phyloP scores from a whole-genome alignment of 257 asterid species.

The Plantago elongata region DNA sequence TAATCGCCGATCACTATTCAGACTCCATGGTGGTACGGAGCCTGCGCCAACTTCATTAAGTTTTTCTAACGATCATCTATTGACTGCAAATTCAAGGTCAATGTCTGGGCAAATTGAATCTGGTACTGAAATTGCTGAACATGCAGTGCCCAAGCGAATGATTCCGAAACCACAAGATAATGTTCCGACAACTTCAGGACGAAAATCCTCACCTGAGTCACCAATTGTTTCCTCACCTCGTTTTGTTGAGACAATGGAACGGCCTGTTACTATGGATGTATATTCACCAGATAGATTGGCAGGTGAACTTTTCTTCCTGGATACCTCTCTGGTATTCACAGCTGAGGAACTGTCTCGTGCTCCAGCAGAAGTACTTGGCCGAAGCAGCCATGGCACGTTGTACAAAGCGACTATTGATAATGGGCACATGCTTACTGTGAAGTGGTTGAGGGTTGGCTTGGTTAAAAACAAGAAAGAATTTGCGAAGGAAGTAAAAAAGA shows the following conservation, averaged over 20 bases:
- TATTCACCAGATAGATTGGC: constrained; percentile 87
- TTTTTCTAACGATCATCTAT: constrained; percentile 78
- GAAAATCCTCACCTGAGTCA: constrained; percentile 73
- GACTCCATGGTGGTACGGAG: constrained; percentile 46
- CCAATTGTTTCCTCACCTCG: constrained; percentile 72
- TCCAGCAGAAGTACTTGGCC: constrained; percentile 93
- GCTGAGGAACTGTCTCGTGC: constrained; percentile 91
- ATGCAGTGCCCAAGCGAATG: constrained; percentile 33
- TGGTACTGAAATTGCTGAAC: constrained; percentile 65
- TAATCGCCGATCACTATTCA: constrained; percentile 55
- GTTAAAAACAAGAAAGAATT: constrained; percentile 86
- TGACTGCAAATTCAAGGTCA: constrained; percentile 63
- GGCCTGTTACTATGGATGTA: constrained; percentile 56
- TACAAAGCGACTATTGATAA: constrained; percentile 82
- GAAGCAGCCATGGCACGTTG: constrained; percentile 92
- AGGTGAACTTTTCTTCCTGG: constrained; percentile 79
- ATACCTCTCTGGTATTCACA: constrained; percentile 60
- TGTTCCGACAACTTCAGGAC: constrained; percentile 54
- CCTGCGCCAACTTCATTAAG: constrained; percentile 69
- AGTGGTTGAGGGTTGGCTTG: constrained; percentile 91
- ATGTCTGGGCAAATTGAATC: constrained; percentile 53
- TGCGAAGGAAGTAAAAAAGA: constrained; percentile 79
- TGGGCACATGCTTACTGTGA: constrained; percentile 79
- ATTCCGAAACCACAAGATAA: constrained; percentile 33
- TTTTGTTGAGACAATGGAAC: constrained; percentile 59